Evolutionary conservation across 2,329 filamentous ascomycete genomes (phyloP).

Genomic region (Zasmidium angulare): DNA sequence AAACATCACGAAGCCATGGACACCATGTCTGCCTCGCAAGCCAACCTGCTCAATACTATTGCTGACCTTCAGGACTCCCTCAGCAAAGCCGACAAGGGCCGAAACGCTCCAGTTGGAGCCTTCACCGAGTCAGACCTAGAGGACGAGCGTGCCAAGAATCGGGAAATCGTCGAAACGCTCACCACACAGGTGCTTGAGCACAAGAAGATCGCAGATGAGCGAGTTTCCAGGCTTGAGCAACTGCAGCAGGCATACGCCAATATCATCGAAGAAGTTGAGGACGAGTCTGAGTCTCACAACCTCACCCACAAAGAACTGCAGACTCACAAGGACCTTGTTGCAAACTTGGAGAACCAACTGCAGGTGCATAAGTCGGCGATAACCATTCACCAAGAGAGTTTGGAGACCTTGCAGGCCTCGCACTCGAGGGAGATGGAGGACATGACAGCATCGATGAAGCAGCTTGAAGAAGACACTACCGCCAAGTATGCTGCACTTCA

Average conservation of each 20-base stretch:
- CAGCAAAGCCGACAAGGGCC: conserved; percentile 36
- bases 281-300: conserved; percentile 62
- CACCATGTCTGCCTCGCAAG: conserved; percentile 70
- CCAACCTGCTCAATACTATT: conserved; percentile 70
- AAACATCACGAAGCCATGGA: conserved; percentile 72
- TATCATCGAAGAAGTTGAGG: conserved; percentile 66
- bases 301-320: conserved; percentile 53
- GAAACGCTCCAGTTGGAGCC: conserved; percentile 30
- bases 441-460: conserved; percentile 57
- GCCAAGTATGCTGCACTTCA: conserved; percentile 39
- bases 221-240: conserved; percentile 67
- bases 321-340: conserved; percentile 52
- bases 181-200: conserved; percentile 79
- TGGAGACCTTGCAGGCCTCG: conserved; percentile 54
- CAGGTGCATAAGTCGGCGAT: conserved; percentile 57
- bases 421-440: conserved; percentile 61
- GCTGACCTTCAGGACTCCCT: conserved; percentile 68
- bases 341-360: conserved; percentile 58
- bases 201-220: conserved; percentile 68
- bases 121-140: conserved; percentile 32
- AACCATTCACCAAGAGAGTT: conserved; percentile 53
- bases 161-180: conserved; percentile 58
- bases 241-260: conserved; percentile 71
- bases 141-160: conserved; percentile 44
- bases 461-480: conserved; percentile 29